These are phyloP conservation scores for Rhipidocladum racemiflorum DNA, from an alignment of 176 grass and related monocot genomes.

Conservation along the genomic window DNA sequence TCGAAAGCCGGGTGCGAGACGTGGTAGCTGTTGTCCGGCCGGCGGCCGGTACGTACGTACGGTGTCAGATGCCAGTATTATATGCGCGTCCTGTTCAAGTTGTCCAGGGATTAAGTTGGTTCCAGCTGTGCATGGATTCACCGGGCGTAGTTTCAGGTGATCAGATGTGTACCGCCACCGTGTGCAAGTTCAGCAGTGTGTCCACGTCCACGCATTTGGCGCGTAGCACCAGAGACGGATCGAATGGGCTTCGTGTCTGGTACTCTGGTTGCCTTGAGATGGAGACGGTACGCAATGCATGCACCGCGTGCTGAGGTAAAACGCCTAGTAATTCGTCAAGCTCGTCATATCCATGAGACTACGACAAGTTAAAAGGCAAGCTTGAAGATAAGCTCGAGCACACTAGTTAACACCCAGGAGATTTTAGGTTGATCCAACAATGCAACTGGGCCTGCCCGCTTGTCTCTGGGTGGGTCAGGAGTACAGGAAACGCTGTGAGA, in stretches of 20 bases:
- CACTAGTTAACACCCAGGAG: background rate
- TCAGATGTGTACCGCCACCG: background rate
- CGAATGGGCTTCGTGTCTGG: background rate
- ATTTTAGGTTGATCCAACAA: background rate
- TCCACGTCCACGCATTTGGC: constrained; percentile 17
- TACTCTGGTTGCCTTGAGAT: background rate
- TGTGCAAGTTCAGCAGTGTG: background rate
- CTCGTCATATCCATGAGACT: no score
- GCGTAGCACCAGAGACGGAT: background rate
- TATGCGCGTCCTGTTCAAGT: background rate
- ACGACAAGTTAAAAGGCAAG: no score
- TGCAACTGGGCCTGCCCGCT: background rate
- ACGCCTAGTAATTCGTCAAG: no score
- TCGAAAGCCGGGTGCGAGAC: background rate
- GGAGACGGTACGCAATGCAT: no score
- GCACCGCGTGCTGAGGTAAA: background rate
- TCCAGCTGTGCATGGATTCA: background rate
- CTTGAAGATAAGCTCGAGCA: background rate
- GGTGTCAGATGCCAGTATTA: background rate
- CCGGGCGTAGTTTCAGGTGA: background rate
- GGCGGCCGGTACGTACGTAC: no score
- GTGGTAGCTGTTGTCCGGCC: no score
- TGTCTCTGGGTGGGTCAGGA: background rate
- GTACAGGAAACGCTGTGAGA: background rate
- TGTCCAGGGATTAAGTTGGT: background rate